Evolutionary conservation across 2,329 filamentous ascomycete genomes (phyloP), one percentile per base, ranked within the genome.

Genomic region (Fonsecaea nubica): DNA sequence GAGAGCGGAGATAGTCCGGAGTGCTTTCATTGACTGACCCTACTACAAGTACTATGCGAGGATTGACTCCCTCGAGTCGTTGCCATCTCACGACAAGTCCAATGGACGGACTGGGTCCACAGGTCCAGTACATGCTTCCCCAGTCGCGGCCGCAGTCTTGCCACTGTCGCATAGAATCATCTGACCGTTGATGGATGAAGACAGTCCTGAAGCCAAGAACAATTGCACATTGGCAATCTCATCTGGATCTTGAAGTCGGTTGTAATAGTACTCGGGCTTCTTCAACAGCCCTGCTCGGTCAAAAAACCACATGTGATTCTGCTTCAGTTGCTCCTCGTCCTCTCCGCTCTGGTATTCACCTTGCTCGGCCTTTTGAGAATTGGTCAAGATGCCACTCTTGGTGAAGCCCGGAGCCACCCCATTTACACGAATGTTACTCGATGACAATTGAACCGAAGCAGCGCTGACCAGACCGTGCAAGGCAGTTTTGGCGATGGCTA

Each of bases 121-220:
- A 5, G 65, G 61, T 35, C 66, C 66, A 7, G 63, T 65, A 48
- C 66, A 65, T n/a, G 53, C 66, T 13, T 68, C 63, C 32, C 63
- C 66, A 13, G 42, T 59, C 9, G 66, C 63, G 6, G 62, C 66
- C 10, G 59, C 58, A 1, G 66, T 68, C 40, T 63, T 65, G 30
- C 66, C 66, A 53, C 63, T 63, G 50, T 68, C 66, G 9, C 21
- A 38, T 2, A 65, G 18, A 25, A 68, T 48, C 50, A 65, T 61
- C 38, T 68, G 66, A 12, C 66, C 66, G 33, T 68, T 68, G 52
- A 68, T 63, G 25, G 40, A 48, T 3, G 66, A 35, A 2, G 66
- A 50, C 3, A 54, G 32, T 25, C 55, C 48, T 2, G 66, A 7
- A 73, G 83, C 59, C 72, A 76, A 80, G 63, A 77, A 77, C 59